Conservation (phyloP, 2,329 filamentous ascomycete genomes). For the Colletotrichum magnum region DNA sequence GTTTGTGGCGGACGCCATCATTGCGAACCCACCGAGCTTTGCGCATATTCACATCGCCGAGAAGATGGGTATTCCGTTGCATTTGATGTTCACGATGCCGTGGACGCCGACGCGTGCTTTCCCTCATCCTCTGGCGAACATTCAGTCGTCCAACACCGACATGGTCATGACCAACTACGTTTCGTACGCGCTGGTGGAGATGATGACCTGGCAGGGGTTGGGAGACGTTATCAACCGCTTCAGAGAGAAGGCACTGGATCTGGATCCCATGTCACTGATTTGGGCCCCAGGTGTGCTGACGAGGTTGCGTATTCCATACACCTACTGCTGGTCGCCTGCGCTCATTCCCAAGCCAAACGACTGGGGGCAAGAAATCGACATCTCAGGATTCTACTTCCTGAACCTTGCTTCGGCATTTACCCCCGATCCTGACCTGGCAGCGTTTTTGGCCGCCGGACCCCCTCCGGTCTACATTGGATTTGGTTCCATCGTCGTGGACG, state of each 20-base stretch:
- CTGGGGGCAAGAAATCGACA: slow-evolving; percentile 79
- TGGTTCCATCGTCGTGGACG: slow-evolving; percentile 85
- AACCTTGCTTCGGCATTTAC: slow-evolving; percentile 76
- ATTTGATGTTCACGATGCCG: slow-evolving; percentile 97
- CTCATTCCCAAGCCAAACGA: slow-evolving; percentile 85
- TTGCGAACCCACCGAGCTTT: slow-evolving; percentile 84
- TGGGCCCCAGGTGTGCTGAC: slow-evolving; percentile 87
- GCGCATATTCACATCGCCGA: slow-evolving; percentile 83
- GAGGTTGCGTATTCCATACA: slow-evolving; percentile 84
- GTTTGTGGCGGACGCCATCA: slow-evolving; percentile 88
- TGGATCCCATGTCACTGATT: slow-evolving; percentile 84
- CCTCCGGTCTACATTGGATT: slow-evolving; percentile 88
- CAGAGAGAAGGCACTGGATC: slow-evolving; percentile 78
- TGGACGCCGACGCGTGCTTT: slow-evolving; percentile 90
- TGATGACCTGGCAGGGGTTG: slow-evolving; percentile 93
- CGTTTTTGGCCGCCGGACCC: slow-evolving; percentile 77
- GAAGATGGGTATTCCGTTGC: slow-evolving; percentile 80
- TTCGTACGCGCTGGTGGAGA: slow-evolving; percentile 87
- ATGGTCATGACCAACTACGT: slow-evolving; percentile 85
- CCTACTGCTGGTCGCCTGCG: slow-evolving; percentile 92
- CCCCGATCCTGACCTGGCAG: slow-evolving; percentile 74
- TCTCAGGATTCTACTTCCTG: slow-evolving; percentile 84
- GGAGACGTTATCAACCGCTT: slow-evolving; percentile 94
- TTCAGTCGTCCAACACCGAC: slow-evolving; percentile 82
- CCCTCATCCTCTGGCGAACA: slow-evolving; percentile 87